Percentiles rank a stretch among this genome's conserved stretches.
Conservation (phyloP, 2,329 filamentous ascomycete genomes). For the Helotiales sp. region DNA sequence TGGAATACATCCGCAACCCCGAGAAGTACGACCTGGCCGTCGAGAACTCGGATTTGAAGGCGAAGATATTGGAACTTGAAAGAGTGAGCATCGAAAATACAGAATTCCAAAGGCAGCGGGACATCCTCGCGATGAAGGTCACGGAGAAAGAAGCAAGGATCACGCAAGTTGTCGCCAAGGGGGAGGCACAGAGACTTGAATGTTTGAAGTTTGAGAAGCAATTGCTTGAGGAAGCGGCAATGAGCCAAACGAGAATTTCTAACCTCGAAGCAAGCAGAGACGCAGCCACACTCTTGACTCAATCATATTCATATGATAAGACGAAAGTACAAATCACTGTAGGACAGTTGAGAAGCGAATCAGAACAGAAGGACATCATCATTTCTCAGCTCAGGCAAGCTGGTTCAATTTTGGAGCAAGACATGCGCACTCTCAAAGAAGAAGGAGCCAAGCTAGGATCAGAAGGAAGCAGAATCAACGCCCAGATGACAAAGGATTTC, state of each 20-base stretch:
- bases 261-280: too few species aligned
- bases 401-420: too few species aligned
- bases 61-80: neutral
- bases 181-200: neutral
- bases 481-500: neutral
- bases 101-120: too few species aligned
- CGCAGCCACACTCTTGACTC: too few species aligned
- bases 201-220: neutral
- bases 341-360: neutral
- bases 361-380: neutral
- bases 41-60: neutral
- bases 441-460: too few species aligned
- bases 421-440: too few species aligned
- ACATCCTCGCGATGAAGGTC: too few species aligned
- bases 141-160: too few species aligned
- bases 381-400: neutral
- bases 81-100: neutral
- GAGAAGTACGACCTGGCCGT: neutral
- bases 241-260: too few species aligned
- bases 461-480: neutral
- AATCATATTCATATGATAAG: too few species aligned
- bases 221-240: too few species aligned
- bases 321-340: neutral
- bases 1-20: neutral
- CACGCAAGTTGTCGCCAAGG: too few species aligned